A percentile compares a stretch with the other conserved stretches of the same genome.
Evolutionary conservation across 2,329 filamentous ascomycete genomes (phyloP).

Genomic region (Myriosclerotinia duriaeana): DNA sequence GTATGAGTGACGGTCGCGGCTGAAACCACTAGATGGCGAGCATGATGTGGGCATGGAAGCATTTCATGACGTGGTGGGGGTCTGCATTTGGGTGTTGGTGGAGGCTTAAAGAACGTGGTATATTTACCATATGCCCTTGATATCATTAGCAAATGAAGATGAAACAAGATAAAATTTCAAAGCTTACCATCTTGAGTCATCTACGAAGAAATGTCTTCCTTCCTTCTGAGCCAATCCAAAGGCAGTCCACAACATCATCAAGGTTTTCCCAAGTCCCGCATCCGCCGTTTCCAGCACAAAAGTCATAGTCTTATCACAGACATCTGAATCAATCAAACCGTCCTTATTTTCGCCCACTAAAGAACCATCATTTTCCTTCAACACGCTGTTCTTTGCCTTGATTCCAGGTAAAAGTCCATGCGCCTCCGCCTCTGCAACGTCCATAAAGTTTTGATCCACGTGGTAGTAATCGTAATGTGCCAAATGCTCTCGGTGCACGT

Average conservation of each 20-base stretch:
- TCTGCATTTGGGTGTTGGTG: slow-evolving; percentile 63
- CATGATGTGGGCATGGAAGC: slow-evolving; percentile 74
- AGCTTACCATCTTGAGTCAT: slow-evolving; percentile 70
- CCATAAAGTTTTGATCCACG: slow-evolving; percentile 68
- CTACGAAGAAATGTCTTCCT: slow-evolving; percentile 75
- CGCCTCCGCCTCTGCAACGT: slow-evolving; percentile 69
- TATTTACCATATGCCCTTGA: slow-evolving; percentile 72
- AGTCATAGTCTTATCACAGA: slow-evolving; percentile 71
- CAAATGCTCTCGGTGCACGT: slow-evolving; percentile 46
- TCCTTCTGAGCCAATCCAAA: slow-evolving; percentile 77
- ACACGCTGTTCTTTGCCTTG: slow-evolving; percentile 39
- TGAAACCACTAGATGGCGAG: slow-evolving; percentile 73
- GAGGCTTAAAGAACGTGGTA: slow-evolving; percentile 66
- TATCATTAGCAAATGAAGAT: slow-evolving; percentile 25
- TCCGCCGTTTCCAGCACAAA: slow-evolving; percentile 73
- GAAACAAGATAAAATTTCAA: neutral
- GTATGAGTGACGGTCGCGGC: slow-evolving; percentile 63
- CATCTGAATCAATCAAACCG: slow-evolving; percentile 48
- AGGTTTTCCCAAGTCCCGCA: slow-evolving; percentile 71
- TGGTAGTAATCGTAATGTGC: slow-evolving; percentile 56
- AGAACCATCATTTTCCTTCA: slow-evolving; percentile 37
- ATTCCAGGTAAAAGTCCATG: slow-evolving; percentile 56
- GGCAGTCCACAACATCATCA: slow-evolving; percentile 80
- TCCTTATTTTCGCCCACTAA: slow-evolving; percentile 52
- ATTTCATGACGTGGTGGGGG: slow-evolving; percentile 74